These are phyloP conservation scores for Volvariella surrecta DNA, from an alignment of 1,284 basidiomycete species.

Conservation along the genomic window DNA sequence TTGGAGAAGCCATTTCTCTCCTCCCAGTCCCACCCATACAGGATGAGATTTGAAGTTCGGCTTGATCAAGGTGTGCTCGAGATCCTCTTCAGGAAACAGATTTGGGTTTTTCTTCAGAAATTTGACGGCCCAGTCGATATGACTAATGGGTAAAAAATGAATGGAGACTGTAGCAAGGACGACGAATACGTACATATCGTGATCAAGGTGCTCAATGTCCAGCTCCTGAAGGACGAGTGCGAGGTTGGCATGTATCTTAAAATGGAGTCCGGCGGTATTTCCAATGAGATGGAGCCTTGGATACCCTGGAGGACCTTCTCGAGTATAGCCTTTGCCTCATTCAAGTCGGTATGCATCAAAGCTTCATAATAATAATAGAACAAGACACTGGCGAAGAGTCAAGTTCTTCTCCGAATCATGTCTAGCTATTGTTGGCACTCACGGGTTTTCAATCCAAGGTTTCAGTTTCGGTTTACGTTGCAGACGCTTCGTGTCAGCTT, in stretches of 20 bases:
- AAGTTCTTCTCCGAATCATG: neutral
- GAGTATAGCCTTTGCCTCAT: neutral
- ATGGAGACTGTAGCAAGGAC: too few species aligned
- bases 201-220: neutral
- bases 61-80: neutral
- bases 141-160: neutral
- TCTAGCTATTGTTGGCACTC: neutral
- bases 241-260: neutral
- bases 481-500: neutral
- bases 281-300: neutral
- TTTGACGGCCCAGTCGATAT: constrained; percentile 1
- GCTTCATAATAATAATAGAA: neutral
- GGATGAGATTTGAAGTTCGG: neutral
- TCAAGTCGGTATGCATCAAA: neutral
- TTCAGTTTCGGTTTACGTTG: neutral
- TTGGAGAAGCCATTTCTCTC: neutral
- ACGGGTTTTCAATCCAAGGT: neutral
- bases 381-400: neutral
- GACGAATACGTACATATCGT: too few species aligned
- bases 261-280: neutral
- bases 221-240: neutral
- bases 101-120: neutral
- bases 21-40: neutral
- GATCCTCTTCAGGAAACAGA: neutral
- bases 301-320: neutral